These are phyloP conservation scores for Cytospora mali DNA, from an alignment of 2,329 filamentous ascomycete species.

Conservation along the genomic window DNA sequence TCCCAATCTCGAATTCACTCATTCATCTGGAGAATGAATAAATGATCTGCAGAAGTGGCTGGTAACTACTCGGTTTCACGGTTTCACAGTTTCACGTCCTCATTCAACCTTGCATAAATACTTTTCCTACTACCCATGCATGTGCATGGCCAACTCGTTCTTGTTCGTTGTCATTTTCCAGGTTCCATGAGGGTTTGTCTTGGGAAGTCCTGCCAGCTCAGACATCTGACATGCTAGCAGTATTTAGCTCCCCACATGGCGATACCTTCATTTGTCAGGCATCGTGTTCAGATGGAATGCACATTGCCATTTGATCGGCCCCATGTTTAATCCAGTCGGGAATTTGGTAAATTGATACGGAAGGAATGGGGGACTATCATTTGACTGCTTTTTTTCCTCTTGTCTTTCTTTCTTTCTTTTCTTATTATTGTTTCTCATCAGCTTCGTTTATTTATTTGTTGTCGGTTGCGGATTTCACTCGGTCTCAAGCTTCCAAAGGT, in stretches of 20 bases:
- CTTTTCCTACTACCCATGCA: neutral
- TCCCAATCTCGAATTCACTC: too few species aligned
- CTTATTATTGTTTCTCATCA: neutral
- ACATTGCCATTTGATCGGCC: neutral
- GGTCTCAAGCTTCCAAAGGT: neutral
- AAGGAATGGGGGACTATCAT: too few species aligned
- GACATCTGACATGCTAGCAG: neutral
- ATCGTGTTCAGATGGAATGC: neutral
- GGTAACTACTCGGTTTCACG: neutral
- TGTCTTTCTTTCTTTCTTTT: neutral
- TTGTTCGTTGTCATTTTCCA: neutral
- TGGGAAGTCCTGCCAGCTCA: neutral
- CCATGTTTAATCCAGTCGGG: neutral
- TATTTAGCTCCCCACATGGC: neutral
- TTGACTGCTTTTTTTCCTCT: too few species aligned
- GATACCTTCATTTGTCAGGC: neutral
- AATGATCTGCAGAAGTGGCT: neutral
- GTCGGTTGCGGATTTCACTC: neutral
- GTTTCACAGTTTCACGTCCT: too few species aligned
- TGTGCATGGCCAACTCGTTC: neutral
- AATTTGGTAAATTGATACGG: too few species aligned
- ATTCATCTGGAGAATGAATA: neutral
- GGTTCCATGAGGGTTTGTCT: too few species aligned
- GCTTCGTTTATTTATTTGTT: neutral
- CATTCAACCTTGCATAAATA: neutral